Evolutionary conservation across 768 basidiomycete genomes (phyloP).

Genomic region (Sporobolomyces phaffii): DNA sequence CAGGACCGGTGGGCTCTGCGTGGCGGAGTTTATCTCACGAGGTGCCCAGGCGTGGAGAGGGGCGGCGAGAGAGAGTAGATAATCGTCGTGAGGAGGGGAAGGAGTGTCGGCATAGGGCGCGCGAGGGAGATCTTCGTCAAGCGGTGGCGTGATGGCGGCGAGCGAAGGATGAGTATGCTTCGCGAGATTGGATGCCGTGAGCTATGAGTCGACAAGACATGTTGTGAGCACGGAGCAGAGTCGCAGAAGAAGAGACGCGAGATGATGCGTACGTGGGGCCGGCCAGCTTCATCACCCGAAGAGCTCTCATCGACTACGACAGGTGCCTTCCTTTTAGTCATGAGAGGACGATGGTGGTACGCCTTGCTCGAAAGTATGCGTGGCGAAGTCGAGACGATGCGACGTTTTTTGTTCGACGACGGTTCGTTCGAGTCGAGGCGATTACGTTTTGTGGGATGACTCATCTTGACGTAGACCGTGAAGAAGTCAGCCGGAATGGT

Average conservation of each 20-base stretch:
- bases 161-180: constrained; percentile 3
- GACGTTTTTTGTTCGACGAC: neutral
- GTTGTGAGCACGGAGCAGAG: no score
- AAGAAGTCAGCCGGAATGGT: constrained; percentile 27
- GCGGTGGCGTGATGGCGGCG: neutral
- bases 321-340: neutral
- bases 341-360: constrained; percentile 1
- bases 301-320: neutral
- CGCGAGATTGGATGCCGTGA: constrained; percentile 16
- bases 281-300: neutral
- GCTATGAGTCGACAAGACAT: no score
- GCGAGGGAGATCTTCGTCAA: neutral
- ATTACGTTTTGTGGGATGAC: neutral
- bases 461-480: constrained; percentile 21
- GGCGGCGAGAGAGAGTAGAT: constrained; percentile 31
- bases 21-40: neutral
- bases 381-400: neutral
- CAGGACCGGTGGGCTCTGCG: neutral
- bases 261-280: neutral
- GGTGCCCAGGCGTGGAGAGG: constrained; percentile 33
- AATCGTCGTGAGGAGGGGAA: constrained; percentile 27
- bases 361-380: constrained; percentile 11
- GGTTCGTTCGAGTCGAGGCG: neutral
- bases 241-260: neutral
- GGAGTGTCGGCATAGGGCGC: neutral